Base-by-base conservation (phyloP, 371 early-diverging fungal genomes). In the Mucor ambiguus region DNA sequence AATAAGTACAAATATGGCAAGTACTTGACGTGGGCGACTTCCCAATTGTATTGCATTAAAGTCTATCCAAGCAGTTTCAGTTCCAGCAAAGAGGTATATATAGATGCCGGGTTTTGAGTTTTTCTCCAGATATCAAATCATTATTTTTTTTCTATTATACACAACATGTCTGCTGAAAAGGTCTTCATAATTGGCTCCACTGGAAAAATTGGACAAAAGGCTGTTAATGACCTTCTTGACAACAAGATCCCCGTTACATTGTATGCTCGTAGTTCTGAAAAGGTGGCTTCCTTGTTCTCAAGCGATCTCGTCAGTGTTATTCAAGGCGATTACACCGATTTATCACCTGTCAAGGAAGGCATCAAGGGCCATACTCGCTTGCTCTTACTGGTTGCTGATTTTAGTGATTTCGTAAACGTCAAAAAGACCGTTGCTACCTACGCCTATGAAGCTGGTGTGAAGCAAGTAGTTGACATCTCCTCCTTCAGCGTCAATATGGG, bases 381-480 rank as follows among this genome's bases (percentile, higher is more conserved):
- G 2, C 72, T 78, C 16, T 55, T 78, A 7, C 38, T 77, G 4
- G 56, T 73, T 14, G 26, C 41, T 3, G 71, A 67, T 43, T 32
- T 69, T 11, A 6, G 12, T 0, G 20, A 43, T 4, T 69, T 71
- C 58, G 24, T 57, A 1, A 24, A 62, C 0, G n/a, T 52, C 11
- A 75, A 75, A 49, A 18, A 28, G 4, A 55, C 56, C 0, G 49
- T 63, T 58, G 69, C 77, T 0, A 56, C 33, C 1, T 55, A 49
- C 4, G 72, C 72, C 10, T 78, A 76, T 52, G 69, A 30, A n/a
- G 71, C 78, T 4, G 78, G 76, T 22, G 66, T 80, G 0, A 44
- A 71, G 20, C 81, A 80, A 58, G 59, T 80, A 0, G 74, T 80
- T 4, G 72, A 75, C 48, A 61, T 80, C 7, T 80, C 76, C 0